phyloP scores from a whole-genome alignment of 2,329 filamentous ascomycete species.

The Aureobasidium melanogenum region DNA sequence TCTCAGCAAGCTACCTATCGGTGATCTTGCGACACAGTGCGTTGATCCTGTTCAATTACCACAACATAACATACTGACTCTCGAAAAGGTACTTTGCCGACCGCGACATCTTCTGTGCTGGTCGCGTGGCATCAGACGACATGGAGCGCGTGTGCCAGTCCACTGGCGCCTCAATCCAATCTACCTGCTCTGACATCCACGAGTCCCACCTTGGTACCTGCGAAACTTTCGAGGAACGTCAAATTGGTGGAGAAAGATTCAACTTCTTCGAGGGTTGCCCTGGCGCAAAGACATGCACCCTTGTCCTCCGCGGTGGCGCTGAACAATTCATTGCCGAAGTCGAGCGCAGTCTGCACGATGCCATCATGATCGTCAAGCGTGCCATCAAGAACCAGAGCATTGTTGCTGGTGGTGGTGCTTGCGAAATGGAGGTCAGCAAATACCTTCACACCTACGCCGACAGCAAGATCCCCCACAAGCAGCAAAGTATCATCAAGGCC shows the following conservation, averaged over 20 bases:
- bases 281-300: slow-evolving; percentile 89
- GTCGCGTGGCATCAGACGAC: slow-evolving; percentile 82
- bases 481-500: slow-evolving; percentile 94
- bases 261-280: slow-evolving; percentile 98
- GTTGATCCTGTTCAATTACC: background rate
- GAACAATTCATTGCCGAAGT: slow-evolving; percentile 99
- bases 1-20: slow-evolving; percentile 92
- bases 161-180: slow-evolving; percentile 85
- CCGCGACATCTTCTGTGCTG: slow-evolving; percentile 95
- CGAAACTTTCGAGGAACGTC: slow-evolving; percentile 84
- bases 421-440: slow-evolving; percentile 92
- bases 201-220: slow-evolving; percentile 84
- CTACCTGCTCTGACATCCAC: slow-evolving; percentile 92
- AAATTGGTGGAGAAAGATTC: slow-evolving; percentile 95
- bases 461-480: slow-evolving; percentile 86
- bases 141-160: slow-evolving; percentile 95
- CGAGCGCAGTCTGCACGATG: slow-evolving; percentile 93
- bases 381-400: slow-evolving; percentile 91
- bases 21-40: slow-evolving; percentile 87
- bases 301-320: slow-evolving; percentile 88
- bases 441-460: slow-evolving; percentile 91
- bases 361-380: slow-evolving; percentile 99
- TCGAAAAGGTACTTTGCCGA: slow-evolving; percentile 73
- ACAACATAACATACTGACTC: background rate
- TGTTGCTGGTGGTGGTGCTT: slow-evolving; percentile 87